Conservation (phyloP, 495 filamentous ascomycete genomes). For the Patellaria atrata region DNA sequence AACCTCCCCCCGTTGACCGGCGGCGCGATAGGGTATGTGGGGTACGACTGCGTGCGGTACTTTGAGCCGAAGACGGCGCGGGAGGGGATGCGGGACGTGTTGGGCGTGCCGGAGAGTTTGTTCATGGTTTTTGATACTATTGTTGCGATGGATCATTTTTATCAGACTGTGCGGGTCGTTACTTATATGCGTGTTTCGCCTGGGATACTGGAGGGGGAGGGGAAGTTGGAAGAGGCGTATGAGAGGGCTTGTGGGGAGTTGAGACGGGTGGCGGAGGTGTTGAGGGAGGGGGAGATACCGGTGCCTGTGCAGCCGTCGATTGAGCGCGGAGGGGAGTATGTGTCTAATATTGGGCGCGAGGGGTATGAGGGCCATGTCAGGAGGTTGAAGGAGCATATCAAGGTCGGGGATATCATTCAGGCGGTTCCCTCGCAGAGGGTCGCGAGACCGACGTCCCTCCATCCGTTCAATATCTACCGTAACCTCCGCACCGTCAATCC, state of each 20-base stretch:
- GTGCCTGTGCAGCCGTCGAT: constrained; percentile 65
- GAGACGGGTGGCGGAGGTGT: constrained; percentile 46
- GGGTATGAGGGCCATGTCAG: constrained; percentile 84
- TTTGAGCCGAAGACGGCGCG: constrained; percentile 89
- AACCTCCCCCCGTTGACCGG: constrained; percentile 72
- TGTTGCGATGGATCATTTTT: constrained; percentile 90
- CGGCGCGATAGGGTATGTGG: constrained; percentile 90
- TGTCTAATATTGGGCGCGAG: constrained; percentile 78
- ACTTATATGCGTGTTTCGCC: constrained; percentile 67
- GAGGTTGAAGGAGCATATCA: constrained; percentile 72
- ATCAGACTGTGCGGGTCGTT: constrained; percentile 78
- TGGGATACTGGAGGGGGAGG: constrained; percentile 37
- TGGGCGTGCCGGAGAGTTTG: constrained; percentile 77
- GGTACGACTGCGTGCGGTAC: constrained; percentile 93
- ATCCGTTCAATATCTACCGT: constrained; percentile 97
- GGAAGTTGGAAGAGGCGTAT: constrained; percentile 47
- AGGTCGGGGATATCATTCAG: constrained; percentile 88
- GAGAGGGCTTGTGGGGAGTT: constrained; percentile 47
- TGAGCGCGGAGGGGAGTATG: constrained; percentile 55
- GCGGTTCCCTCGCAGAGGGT: constrained; percentile 90
- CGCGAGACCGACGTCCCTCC: constrained; percentile 72
- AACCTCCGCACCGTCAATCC: constrained; percentile 92
- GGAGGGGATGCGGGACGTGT: constrained; percentile 63
- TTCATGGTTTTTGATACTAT: constrained; percentile 99
- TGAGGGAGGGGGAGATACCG: constrained; percentile 58